Percentiles rank a stretch among this genome's conserved stretches.
These are phyloP conservation scores for Trametes coccinea DNA, from an alignment of 768 basidiomycete species.

Conservation along the genomic window DNA sequence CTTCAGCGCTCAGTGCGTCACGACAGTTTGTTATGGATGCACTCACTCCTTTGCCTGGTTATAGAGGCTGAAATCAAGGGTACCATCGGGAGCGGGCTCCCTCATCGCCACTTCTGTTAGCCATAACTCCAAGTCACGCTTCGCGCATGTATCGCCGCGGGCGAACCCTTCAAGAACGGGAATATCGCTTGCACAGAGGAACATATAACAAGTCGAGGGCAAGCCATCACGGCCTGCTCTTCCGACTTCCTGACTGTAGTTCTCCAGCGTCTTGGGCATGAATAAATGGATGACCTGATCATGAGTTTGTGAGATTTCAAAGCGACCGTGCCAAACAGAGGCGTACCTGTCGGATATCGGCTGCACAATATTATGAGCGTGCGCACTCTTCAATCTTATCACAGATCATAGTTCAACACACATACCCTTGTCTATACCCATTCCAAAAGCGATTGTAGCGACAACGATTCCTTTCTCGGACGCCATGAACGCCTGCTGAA, in stretches of 20 bases:
- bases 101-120: slow-evolving; percentile 41
- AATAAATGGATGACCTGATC: slow-evolving; percentile 41
- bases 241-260: slow-evolving; percentile 48
- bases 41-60: slow-evolving; percentile 42
- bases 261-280: slow-evolving; percentile 49
- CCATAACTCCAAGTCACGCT: slow-evolving; percentile 42
- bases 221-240: slow-evolving; percentile 45
- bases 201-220: slow-evolving; percentile 47
- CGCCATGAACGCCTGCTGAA: slow-evolving; percentile 43
- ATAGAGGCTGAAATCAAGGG: slow-evolving; percentile 44
- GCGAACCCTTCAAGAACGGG: slow-evolving; percentile 50
- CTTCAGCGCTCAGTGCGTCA: no score
- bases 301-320: no score
- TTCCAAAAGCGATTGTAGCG: slow-evolving; percentile 48
- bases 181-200: slow-evolving; percentile 44
- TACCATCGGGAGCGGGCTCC: slow-evolving; percentile 37
- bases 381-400: not conserved
- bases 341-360: slow-evolving; percentile 39
- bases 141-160: slow-evolving; percentile 48
- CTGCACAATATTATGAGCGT: slow-evolving; percentile 10
- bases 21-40: not conserved
- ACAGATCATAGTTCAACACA: not conserved
- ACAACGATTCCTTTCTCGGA: slow-evolving; percentile 40
- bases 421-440: slow-evolving; percentile 45
- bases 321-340: not conserved